Evolutionary conservation across 192 early-diverging fungal genomes (phyloP).

Genomic region (Chytriomyces sp.): DNA sequence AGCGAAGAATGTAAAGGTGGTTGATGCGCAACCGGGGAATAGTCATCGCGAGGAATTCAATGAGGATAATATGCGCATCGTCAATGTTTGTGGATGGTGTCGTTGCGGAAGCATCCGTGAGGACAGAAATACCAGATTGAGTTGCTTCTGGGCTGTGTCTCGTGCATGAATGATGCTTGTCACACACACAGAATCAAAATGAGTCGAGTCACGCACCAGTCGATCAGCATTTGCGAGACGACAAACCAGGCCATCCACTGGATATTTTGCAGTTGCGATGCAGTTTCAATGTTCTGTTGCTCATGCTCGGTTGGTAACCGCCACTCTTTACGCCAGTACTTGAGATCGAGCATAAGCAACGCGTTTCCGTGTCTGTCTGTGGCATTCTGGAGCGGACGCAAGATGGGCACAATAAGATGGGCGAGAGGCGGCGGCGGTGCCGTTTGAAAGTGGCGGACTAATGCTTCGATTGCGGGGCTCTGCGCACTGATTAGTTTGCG

Average conservation of each 20-base stretch:
- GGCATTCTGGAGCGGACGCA: background rate
- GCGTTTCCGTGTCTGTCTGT: constrained; percentile 3
- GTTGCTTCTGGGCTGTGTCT: background rate
- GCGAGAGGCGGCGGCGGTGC: background rate
- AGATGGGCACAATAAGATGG: background rate
- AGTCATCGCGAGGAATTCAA: constrained; percentile 11
- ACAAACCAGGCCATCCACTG: background rate
- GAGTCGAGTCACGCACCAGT: background rate
- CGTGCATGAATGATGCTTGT: too few relatives aligned
- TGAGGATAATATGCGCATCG: constrained; percentile 7
- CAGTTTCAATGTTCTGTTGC: background rate
- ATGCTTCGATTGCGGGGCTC: background rate
- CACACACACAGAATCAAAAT: too few relatives aligned
- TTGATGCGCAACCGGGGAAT: background rate
- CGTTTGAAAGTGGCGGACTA: background rate
- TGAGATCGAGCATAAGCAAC: background rate
- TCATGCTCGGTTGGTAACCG: background rate
- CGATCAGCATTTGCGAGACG: background rate
- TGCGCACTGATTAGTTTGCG: background rate
- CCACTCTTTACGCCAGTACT: background rate
- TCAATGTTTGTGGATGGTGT: background rate
- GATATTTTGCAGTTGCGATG: background rate
- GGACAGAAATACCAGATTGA: background rate
- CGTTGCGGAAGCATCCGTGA: constrained; percentile 1
- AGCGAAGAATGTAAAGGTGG: background rate